Base-by-base conservation (phyloP, 2,329 filamentous ascomycete genomes). In the Geosmithia putterillii region DNA sequence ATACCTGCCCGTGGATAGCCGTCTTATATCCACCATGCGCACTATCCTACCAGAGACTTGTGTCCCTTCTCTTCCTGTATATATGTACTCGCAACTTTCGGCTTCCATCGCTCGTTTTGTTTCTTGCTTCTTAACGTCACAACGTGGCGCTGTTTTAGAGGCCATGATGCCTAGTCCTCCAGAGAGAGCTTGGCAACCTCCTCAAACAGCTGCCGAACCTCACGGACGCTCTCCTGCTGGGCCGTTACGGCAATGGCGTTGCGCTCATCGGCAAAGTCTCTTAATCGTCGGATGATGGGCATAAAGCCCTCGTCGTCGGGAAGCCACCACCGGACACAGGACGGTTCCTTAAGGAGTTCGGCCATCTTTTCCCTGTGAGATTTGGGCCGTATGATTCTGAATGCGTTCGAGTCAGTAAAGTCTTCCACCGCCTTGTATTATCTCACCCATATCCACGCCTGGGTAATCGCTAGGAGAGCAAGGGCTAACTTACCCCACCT, bases 271-370 rank as follows among this genome's bases (percentile, higher is more conserved):
- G 88, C 86, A 61, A 95, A 89, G 37, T 78, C 74, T 18, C 89
- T 82, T 47, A 95, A 80, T 43, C 76, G 82, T 42, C 80, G 81
- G 43, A 95, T 71, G 37, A 94, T 76, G 1, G 76, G 74, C 10
- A 76, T 81, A 53, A 84, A 84, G 2, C 76, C 79, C 64, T 90
- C 83, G 48, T 86, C 77, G 57, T 92, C 75, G 2, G 88, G 86
- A 3, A 95, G 73, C 92, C 92, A 98, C 86, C 88, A 95, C 45
- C 81, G 72, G 38, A 76, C 76, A 43, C 88, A 78, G 18, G 81
- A 78, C 14, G 77, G 73, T 38, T 86, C 75, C 46, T 74, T 69
- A 71, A 92, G 95, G 20, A 86, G 60, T 40, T 83, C 74, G 25
- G 84, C 79, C 73, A 96, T 83, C 50, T 81, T 81, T 25, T 66